Evolutionary conservation across 306 rosid genomes (phyloP), one percentile per base, ranked within the genome.

Genomic region (Bauhinia variegata): DNA sequence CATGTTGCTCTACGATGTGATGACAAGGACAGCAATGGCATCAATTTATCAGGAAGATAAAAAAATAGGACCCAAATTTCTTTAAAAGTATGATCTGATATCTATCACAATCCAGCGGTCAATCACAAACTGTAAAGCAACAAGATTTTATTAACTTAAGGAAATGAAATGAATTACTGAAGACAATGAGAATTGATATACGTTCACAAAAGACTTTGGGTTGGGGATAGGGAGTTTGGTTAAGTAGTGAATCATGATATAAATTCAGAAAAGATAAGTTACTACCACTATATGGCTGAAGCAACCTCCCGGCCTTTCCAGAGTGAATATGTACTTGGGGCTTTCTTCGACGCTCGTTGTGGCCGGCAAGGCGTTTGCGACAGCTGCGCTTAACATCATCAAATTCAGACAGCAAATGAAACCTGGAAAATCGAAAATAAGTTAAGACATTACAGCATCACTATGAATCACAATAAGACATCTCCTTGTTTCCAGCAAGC

Each of bases 371-470:
- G 75, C 97, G 93, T 78, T 80, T 91, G 12, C 96, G 93, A 73
- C 97, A 91, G 80, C 97, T 91, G 32, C 97, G 91, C 89, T 91
- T 91, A 31, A 91, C 93, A 78, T 86, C 91, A 78, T 91, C 97
- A 78, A 91, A 91, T 72, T 88, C 97, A 74, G 79, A 83, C 80
- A 91, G 85, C 91, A 88, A 83, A 75, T 91, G 97, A 73, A 91
- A 91, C 85, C 97, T 91, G 86, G 3, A 75, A 36, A 75, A 36
- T 55, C 36, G 60, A 58, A 68, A 82, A 69, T 64, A 65, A 74
- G 37, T 72, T 28, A 76, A n/a, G 79, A 67, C 78, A 76, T 75
- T 61, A 77, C 55, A 75, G 62, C 60, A 65, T 42, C 56, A 47
- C 62, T 15, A 58, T 53, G 50, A 54, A 73, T 58, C 67, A 72